Evolutionary conservation across 805 yeast genomes (phyloP).

Genomic region (Wilhelminamyces savonicus): DNA sequence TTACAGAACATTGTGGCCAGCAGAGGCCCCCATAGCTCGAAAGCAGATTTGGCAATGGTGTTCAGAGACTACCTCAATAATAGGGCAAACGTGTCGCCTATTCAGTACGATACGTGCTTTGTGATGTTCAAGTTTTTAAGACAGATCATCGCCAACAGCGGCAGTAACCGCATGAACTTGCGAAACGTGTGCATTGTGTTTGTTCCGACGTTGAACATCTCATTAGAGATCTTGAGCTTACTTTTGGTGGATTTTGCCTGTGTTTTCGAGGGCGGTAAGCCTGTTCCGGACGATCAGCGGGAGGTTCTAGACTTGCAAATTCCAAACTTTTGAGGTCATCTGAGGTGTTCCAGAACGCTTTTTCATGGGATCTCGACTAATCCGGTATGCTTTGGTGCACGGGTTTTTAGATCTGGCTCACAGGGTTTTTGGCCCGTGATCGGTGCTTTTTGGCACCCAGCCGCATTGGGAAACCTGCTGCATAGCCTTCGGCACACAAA

Average conservation of each 20-base stretch:
- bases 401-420: no score
- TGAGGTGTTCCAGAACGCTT: no score
- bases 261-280: conserved; percentile 50
- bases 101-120: conserved; percentile 54
- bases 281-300: conserved; percentile 35
- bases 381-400: no score
- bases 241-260: conserved; percentile 57
- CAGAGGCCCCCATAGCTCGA: conserved; percentile 10
- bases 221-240: conserved; percentile 52
- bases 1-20: conserved; percentile 16
- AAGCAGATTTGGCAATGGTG: conserved; percentile 18
- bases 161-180: conserved; percentile 75
- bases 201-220: conserved; percentile 71
- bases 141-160: conserved; percentile 54
- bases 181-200: conserved; percentile 75
- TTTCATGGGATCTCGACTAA: no score
- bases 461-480: no score
- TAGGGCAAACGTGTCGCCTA: conserved; percentile 38
- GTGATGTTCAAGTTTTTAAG: conserved; percentile 63
- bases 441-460: no score
- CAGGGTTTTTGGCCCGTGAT: no score
- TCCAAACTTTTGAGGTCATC: conserved; percentile 32
- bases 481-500: no score
- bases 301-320: conserved; percentile 48
- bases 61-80: conserved; percentile 28